Evolutionary conservation across 805 yeast genomes (phyloP), one percentile per base, ranked within the genome.

Genomic region (Sugiyamaella marilandica): DNA sequence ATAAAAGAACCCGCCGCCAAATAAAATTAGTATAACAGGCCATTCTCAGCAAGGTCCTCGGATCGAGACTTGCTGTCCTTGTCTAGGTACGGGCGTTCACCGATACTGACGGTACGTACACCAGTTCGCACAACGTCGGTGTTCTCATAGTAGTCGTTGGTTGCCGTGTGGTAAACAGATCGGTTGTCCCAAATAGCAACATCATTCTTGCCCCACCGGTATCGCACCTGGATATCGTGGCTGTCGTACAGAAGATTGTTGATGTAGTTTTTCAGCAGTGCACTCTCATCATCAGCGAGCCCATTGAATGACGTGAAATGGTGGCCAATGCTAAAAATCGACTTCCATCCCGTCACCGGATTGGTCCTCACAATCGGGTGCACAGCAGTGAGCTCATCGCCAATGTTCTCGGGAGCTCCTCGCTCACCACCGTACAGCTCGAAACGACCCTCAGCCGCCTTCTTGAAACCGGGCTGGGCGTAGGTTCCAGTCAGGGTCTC

Each of bases 171-270:
- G 47, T 55, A 59, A 24, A 78, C 69, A 9, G 82, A 78, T 65
- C 94, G 80, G 74, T 86, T 86, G 63, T 86, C 94, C 92, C 92
- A 86, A 26, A 84, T 68, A 16, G 83, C 87, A 49, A 86, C 84
- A 1, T 89, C 78, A 47, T 78, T 77, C 50, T 83, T 82, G 63
- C 81, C 84, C 86, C 89, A 86, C 51, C 68, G 39, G 58, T 44
- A 57, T 51, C 66, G 56, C n/a, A 62, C 60, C 32, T 59, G 63
- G 34, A 56, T 51, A 41, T 62, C 65, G 29, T 60, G 65, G 26
- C 80, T 66, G 57, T 70, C 70, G 49, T 78, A 75, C 36, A 83
- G 72, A 59, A 81, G 82, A 49, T 69, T 66, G 56, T 68, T 74
- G 16, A 81, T 65, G 61, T 77, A 74, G 37, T 74, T 70, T 60